A percentile compares a stretch with the other conserved stretches of the same genome.
Conservation (phyloP, 495 filamentous ascomycete genomes). For the Daldinia decipiens region DNA sequence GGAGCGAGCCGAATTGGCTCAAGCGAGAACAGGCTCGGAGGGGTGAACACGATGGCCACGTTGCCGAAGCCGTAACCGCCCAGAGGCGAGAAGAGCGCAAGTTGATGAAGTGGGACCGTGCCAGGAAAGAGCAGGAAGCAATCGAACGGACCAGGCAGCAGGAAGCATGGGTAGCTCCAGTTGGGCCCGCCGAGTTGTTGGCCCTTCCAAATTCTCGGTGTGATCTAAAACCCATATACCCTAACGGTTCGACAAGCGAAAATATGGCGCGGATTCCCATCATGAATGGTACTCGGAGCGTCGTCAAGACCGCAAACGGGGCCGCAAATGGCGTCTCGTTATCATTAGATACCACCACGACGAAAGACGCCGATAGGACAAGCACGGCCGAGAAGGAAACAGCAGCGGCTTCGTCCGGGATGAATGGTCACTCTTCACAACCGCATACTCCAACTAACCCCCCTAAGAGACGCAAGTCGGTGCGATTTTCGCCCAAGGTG, state of each 20-base stretch:
- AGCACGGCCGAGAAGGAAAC: not conserved
- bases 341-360: not conserved
- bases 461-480: conserved; percentile 63
- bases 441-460: conserved; percentile 23
- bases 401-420: not conserved
- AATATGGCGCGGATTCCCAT: not conserved
- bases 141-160: conserved; percentile 67
- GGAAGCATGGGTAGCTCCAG: conserved; percentile 48
- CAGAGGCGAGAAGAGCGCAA: conserved; percentile 80
- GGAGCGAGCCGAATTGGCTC: conserved; percentile 94
- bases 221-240: conserved; percentile 23
- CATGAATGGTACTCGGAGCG: not conserved
- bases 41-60: conserved; percentile 64
- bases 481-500: conserved; percentile 70
- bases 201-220: conserved; percentile 52
- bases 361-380: not conserved
- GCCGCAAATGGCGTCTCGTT: not conserved
- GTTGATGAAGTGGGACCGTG: conserved; percentile 87
- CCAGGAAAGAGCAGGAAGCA: conserved; percentile 80
- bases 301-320: not conserved
- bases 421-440: conserved; percentile 18
- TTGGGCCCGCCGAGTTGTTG: conserved; percentile 52
- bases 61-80: conserved; percentile 81
- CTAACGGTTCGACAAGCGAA: conserved; percentile 1
- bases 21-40: conserved; percentile 78